Base-by-base conservation (phyloP, 225 moss, liverwort and hornwort genomes). In the Climacium dendroides region DNA sequence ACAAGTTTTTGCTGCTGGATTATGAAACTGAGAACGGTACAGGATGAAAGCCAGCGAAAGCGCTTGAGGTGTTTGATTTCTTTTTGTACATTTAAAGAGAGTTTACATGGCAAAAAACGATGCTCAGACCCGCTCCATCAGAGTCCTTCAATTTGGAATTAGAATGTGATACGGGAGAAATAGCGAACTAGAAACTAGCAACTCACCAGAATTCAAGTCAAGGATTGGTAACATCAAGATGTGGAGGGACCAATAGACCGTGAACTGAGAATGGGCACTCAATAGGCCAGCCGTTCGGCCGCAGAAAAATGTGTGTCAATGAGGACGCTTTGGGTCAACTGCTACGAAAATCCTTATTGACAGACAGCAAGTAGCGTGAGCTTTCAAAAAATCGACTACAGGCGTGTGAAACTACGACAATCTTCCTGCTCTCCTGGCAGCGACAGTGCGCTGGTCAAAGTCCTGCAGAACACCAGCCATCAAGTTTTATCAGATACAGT, bases 361-460 rank as follows among this genome's bases (percentile, higher is more conserved):
- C 65, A 66, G 28, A 79, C 75, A 84, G 60, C 69, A 78, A 34
- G 82, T 83, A 48, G 41, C 28, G 48, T 52, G 65, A 64, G 80
- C 77, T 63, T 89, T 48, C 63, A 50, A 71, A 87, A 80, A 80
- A 76, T 69, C 62, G 73, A 83, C 74, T 55, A 62, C 58, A 63
- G 61, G 78, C 19, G 48, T 61, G 55, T 20, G 64, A 85, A 86
- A 87, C 82, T 89, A 91, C 85, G 84, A 83, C 82, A 87, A 85
- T 85, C 87, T 91, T 79, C 86, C 90, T 90, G 90, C 91, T 90
- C 91, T 93, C 85, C 91, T 88, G 69, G 93, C 90, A 82, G 80
- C 78, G 45, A 87, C 90, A 83, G 84, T 90, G 81, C 90, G 91
- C 88, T 93, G 93, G 87, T 93, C 91, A 89, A 78, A 91, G 83